Conservation (phyloP, 1,284 basidiomycete genomes). For the Porodaedalea pini region DNA sequence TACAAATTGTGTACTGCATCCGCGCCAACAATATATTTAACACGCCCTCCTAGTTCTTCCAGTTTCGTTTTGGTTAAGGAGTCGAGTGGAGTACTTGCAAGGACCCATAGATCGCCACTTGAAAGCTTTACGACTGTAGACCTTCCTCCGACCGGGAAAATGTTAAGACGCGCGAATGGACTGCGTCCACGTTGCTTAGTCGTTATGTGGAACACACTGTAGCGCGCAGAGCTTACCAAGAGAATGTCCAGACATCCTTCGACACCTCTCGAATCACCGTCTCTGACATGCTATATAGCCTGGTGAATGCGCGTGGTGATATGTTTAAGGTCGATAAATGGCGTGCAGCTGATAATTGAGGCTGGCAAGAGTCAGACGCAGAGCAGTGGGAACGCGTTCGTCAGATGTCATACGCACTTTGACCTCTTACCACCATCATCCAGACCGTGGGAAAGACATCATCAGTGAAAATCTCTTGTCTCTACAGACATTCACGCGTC, state of each 20-base stretch:
- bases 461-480: too few species aligned
- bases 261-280: constrained; percentile 38
- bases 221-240: constrained; percentile 42
- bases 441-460: too few species aligned
- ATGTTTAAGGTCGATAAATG: not conserved
- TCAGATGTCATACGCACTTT: not conserved
- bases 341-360: not conserved
- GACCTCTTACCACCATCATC: not conserved
- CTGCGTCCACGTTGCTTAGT: constrained; percentile 33
- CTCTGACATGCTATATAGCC: constrained; percentile 22
- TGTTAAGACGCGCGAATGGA: constrained; percentile 58
- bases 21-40: constrained; percentile 64
- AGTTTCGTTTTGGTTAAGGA: constrained; percentile 70
- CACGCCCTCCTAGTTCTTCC: constrained; percentile 70
- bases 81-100: constrained; percentile 81
- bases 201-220: constrained; percentile 1
- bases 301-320: not conserved
- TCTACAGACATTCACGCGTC: too few species aligned
- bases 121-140: constrained; percentile 79
- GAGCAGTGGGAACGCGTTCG: not conserved
- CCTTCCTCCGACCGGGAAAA: constrained; percentile 75
- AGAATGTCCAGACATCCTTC: constrained; percentile 70
- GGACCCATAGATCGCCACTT: constrained; percentile 75
- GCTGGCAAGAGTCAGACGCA: not conserved
- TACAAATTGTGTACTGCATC: constrained; percentile 66